These are phyloP conservation scores for Diaporthe citrichinensis DNA, from an alignment of 2,329 filamentous ascomycete genomes.

Conservation along the genomic window DNA sequence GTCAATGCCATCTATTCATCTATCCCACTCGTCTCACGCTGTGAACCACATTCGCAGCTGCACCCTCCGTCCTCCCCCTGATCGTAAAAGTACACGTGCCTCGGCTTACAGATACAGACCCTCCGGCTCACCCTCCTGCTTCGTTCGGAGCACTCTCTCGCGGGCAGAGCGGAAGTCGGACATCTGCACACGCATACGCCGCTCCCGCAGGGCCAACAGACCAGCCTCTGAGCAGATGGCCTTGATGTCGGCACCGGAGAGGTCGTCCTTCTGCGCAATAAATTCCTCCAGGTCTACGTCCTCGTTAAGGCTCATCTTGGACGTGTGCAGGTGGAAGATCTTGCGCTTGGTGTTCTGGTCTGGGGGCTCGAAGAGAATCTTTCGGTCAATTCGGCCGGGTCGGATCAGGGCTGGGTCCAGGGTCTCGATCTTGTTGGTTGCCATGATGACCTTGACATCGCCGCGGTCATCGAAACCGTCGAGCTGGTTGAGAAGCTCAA, in stretches of 20 bases:
- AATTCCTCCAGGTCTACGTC: slow-evolving; percentile 99
- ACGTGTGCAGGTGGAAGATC: slow-evolving; percentile 98
- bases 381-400: slow-evolving; percentile 97
- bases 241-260: slow-evolving; percentile 98
- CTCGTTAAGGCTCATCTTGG: slow-evolving; percentile 96
- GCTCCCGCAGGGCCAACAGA: slow-evolving; percentile 91
- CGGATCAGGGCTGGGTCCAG: slow-evolving; percentile 96
- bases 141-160: slow-evolving; percentile 96
- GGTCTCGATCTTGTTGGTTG: slow-evolving; percentile 99
- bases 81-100: slow-evolving; percentile 10
- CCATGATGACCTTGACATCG: slow-evolving; percentile 99
- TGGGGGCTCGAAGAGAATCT: slow-evolving; percentile 83
- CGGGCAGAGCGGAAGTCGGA: slow-evolving; percentile 94
- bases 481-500: slow-evolving; percentile 97
- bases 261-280: slow-evolving; percentile 97
- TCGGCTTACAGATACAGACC: slow-evolving; percentile 90
- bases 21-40: slow-evolving; percentile 26
- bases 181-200: slow-evolving; percentile 99
- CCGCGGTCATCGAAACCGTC: slow-evolving; percentile 99
- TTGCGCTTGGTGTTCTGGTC: slow-evolving; percentile 94
- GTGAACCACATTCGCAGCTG: background rate
- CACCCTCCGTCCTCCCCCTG: background rate
- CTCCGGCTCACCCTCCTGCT: slow-evolving; percentile 98
- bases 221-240: slow-evolving; percentile 98
- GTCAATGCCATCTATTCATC: slow-evolving; percentile 36